Evolutionary conservation across 345 rosid species (phyloP), one percentile per base, ranked within the genome.

Genomic region (Boechera retrofracta): DNA sequence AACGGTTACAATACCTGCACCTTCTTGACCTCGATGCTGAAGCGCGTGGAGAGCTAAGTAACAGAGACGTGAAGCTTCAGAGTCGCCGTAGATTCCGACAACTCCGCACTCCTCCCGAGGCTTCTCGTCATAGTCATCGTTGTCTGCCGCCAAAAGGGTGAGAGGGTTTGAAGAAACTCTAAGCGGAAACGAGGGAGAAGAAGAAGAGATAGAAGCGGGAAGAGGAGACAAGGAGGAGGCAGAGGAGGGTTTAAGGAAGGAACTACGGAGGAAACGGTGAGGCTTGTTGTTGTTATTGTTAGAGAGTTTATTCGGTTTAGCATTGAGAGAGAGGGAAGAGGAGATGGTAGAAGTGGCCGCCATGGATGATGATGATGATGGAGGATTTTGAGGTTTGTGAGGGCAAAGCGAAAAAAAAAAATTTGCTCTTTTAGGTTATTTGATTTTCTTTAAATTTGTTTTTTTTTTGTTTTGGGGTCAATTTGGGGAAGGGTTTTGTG

Each of bases 61-160:
- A 83, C 93, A 90, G 75, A 92, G 88, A 0, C 98, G 92, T 24
- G 98, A 83, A 67, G 98, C 97, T 75, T 92, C 97, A 0, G 94
- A 68, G 83, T 90, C 96, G 6, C 97, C 98, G 60, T 81, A 90
- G 69, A 92, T 88, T 51, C 98, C 97, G 38, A 90, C 94, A 41
- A 92, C 97, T 15, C 96, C 98, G 38, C 98, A 92, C 90, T 92
- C 98, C 38, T 92, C 98, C 2, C 97, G 87, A 7, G 93, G 94
- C 80, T 90, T 92, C 67, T 90, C 97, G 72, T 85, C 86, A 11
- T 75, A 83, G 36, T 78, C 83, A 16, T 49, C 80, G 59, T 53
- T 77, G 42, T 47, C 72, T 75, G 53, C 77, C 57, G 53, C 77
- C 64, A 48, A 64, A 79, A 24, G 90, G 87, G 67, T 76, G 76